These are phyloP conservation scores for Aspergillus fumigatiaffinis DNA, from an alignment of 2,329 filamentous ascomycete species.

Conservation along the genomic window DNA sequence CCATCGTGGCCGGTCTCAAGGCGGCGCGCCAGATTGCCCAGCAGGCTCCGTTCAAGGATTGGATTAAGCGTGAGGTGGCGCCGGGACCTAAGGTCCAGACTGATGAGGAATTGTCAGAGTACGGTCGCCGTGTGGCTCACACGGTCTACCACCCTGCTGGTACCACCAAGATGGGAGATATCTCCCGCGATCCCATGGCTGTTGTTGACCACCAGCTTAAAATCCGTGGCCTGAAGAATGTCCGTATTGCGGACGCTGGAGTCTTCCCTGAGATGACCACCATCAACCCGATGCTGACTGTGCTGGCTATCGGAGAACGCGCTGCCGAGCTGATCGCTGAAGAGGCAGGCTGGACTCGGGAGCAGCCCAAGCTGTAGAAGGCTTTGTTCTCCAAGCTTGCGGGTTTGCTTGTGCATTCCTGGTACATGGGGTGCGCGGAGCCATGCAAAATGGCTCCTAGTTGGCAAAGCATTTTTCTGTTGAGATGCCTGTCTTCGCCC, in stretches of 20 bases:
- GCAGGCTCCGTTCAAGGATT: slow-evolving; percentile 72
- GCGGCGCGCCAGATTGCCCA: slow-evolving; percentile 73
- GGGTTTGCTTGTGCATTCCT: slow-evolving; percentile 17
- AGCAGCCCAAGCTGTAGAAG: slow-evolving; percentile 51
- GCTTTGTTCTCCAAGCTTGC: background rate
- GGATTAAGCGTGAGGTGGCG: slow-evolving; percentile 78
- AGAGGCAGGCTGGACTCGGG: slow-evolving; percentile 63
- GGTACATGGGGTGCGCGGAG: background rate
- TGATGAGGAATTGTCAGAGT: slow-evolving; percentile 77
- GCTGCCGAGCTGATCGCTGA: slow-evolving; percentile 78
- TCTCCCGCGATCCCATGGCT: slow-evolving; percentile 63
- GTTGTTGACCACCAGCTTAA: slow-evolving; percentile 76
- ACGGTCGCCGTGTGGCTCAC: slow-evolving; percentile 75
- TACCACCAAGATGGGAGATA: slow-evolving; percentile 85
- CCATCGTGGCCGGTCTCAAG: slow-evolving; percentile 71
- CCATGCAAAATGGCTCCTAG: background rate
- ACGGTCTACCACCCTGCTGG: slow-evolving; percentile 89
- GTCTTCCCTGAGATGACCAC: slow-evolving; percentile 84
- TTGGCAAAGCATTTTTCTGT: background rate
- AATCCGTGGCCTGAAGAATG: slow-evolving; percentile 66
- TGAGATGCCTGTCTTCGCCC: background rate
- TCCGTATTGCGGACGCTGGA: slow-evolving; percentile 81
- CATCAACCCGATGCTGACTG: slow-evolving; percentile 89
- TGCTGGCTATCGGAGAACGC: slow-evolving; percentile 77
- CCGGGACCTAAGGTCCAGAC: slow-evolving; percentile 69